These are phyloP conservation scores for Aspergillus bombycis DNA, from an alignment of 2,329 filamentous ascomycete genomes.

Conservation along the genomic window DNA sequence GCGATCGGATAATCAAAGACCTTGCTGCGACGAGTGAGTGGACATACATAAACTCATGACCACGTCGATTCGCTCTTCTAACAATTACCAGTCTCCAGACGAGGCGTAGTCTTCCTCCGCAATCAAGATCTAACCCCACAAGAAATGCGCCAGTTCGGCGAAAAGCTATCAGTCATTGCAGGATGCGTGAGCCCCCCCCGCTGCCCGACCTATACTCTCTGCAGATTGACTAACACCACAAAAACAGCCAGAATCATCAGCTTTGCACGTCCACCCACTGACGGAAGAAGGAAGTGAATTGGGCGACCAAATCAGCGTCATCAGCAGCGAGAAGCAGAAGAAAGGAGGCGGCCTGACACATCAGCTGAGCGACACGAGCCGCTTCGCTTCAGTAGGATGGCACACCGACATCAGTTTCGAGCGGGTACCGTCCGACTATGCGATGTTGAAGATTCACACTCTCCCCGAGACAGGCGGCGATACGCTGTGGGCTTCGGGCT, in stretches of 20 bases:
- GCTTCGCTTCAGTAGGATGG: conserved; percentile 52
- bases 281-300: conserved; percentile 60
- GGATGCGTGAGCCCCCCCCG: conserved; percentile 39
- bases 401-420: conserved; percentile 69
- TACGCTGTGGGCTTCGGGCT: conserved; percentile 69
- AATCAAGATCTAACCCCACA: conserved; percentile 63
- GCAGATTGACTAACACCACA: background rate
- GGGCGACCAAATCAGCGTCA: conserved; percentile 65
- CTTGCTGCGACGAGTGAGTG: conserved; percentile 65
- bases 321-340: conserved; percentile 60
- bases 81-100: conserved; percentile 59
- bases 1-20: conserved; percentile 66
- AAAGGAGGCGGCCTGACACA: conserved; percentile 40
- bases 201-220: background rate
- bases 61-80: background rate
- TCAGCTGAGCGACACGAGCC: conserved; percentile 37
- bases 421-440: conserved; percentile 65
- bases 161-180: conserved; percentile 48
- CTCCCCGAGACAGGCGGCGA: conserved; percentile 62
- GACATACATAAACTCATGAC: conserved; percentile 37
- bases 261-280: conserved; percentile 63
- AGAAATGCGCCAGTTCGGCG: conserved; percentile 61
- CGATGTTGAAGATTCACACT: conserved; percentile 59
- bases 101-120: conserved; percentile 73
- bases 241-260: conserved; percentile 53